Percentiles rank a stretch among this genome's conserved stretches.
Conservation (phyloP, 768 basidiomycete species). For the Cystobasidium ongulense region DNA sequence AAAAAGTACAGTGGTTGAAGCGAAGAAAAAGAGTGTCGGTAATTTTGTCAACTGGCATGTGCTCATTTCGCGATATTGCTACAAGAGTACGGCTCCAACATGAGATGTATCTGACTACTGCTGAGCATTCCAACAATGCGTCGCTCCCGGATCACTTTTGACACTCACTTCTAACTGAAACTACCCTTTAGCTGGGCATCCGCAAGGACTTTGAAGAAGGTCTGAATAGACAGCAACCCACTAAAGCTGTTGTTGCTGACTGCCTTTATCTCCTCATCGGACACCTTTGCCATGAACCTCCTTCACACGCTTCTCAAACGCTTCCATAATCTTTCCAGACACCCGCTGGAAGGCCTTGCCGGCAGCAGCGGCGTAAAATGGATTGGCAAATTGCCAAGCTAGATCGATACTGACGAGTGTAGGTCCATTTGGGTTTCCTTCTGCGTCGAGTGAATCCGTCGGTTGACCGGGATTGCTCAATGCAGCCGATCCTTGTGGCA, state of each 20-base stretch:
- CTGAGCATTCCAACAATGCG: no score
- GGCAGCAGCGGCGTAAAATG: conserved; percentile 73
- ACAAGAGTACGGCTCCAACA: no score
- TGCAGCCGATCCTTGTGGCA: background rate
- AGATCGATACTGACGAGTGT: conserved; percentile 80
- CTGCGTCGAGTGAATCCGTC: conserved; percentile 64
- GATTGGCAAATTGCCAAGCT: conserved; percentile 76
- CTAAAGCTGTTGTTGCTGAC: no score
- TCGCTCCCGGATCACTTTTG: no score
- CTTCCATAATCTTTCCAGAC: conserved; percentile 77
- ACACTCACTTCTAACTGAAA: no score
- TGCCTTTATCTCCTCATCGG: background rate
- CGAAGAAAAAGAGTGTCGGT: background rate
- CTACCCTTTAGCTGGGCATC: no score
- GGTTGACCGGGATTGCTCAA: conserved; percentile 51
- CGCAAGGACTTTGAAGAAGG: no score
- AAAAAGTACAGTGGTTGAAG: background rate
- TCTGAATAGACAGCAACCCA: no score
- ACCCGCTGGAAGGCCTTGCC: conserved; percentile 77
- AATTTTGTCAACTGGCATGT: no score
- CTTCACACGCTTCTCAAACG: conserved; percentile 78
- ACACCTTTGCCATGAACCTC: conserved; percentile 55
- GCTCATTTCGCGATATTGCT: no score
- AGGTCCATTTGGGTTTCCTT: conserved; percentile 58
- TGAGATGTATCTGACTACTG: no score